These are phyloP conservation scores for Bacidia rubella DNA, from an alignment of 495 filamentous ascomycete genomes.

Conservation along the genomic window DNA sequence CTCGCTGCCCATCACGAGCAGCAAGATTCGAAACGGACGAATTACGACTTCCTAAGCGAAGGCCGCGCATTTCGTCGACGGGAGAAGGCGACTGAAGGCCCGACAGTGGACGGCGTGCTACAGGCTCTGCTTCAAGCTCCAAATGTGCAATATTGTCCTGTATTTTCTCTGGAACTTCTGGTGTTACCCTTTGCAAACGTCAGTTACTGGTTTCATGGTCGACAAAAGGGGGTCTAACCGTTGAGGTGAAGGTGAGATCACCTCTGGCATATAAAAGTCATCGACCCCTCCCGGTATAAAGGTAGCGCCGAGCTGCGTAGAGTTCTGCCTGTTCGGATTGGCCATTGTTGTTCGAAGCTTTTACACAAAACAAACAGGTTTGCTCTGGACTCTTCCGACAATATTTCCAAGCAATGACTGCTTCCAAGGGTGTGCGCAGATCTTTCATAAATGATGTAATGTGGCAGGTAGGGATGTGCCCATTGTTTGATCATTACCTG, in stretches of 20 bases:
- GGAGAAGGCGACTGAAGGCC: slow-evolving; percentile 17
- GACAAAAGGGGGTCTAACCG: slow-evolving; percentile 43
- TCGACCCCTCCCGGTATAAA: slow-evolving; percentile 83
- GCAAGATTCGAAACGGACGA: not conserved
- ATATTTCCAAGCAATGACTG: no score
- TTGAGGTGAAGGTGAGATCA: slow-evolving; percentile 76
- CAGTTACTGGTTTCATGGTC: slow-evolving; percentile 10
- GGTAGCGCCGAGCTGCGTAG: slow-evolving; percentile 57
- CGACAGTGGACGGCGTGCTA: slow-evolving; percentile 12
- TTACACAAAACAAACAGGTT: not conserved
- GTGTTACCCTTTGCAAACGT: slow-evolving; percentile 45
- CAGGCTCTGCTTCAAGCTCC: slow-evolving; percentile 55
- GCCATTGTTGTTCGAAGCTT: slow-evolving; percentile 2
- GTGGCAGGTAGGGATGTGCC: no score
- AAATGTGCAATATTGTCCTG: slow-evolving; percentile 81
- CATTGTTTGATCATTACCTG: no score
- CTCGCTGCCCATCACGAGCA: not conserved
- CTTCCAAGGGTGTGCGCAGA: no score
- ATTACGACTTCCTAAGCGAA: not conserved
- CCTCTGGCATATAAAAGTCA: slow-evolving; percentile 71
- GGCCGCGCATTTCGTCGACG: slow-evolving; percentile 3
- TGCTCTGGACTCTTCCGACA: no score
- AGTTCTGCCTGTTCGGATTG: slow-evolving; percentile 30
- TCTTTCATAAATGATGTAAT: no score
- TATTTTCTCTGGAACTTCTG: slow-evolving; percentile 73